Conservation (phyloP, 2,329 filamentous ascomycete genomes). For the Aspergillus arachidicola region DNA sequence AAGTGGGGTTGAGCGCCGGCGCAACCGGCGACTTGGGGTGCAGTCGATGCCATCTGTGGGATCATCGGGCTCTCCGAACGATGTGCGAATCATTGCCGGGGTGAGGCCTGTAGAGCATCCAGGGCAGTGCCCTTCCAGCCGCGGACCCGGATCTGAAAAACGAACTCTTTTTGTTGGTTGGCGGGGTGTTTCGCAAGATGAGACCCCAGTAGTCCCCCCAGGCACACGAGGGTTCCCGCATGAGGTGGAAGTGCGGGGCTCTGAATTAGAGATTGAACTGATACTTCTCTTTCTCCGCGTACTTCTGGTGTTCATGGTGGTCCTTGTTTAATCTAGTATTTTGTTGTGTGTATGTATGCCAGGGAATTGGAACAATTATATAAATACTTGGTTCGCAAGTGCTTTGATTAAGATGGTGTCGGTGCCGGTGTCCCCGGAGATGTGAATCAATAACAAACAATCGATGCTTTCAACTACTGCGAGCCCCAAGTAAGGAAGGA, state of each 20-base stretch:
- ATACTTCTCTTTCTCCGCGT: conserved; percentile 30
- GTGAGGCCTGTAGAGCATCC: conserved; percentile 47
- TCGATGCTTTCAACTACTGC: background rate
- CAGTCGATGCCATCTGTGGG: conserved; percentile 22
- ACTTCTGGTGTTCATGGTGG: conserved; percentile 30
- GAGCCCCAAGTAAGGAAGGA: background rate
- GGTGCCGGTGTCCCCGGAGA: background rate
- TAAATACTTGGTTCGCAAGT: background rate
- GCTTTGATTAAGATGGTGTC: background rate
- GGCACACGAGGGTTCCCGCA: conserved; percentile 7
- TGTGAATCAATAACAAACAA: conserved; percentile 6
- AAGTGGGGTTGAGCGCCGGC: conserved; percentile 40
- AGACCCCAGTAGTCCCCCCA: background rate
- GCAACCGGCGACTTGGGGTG: conserved; percentile 31
- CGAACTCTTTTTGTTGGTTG: conserved; percentile 46
- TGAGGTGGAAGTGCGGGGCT: conserved; percentile 10
- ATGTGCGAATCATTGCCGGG: conserved; percentile 45
- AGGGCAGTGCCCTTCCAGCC: conserved; percentile 19
- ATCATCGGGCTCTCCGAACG: conserved; percentile 32
- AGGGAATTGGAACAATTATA: background rate
- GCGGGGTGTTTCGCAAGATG: conserved; percentile 29
- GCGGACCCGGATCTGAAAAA: conserved; percentile 48
- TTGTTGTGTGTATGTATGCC: background rate
- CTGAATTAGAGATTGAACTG: conserved; percentile 19
- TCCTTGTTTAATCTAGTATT: background rate